Conservation (phyloP, 1,139 yeast genomes). For the Kurtzmaniella quercitrusa region DNA sequence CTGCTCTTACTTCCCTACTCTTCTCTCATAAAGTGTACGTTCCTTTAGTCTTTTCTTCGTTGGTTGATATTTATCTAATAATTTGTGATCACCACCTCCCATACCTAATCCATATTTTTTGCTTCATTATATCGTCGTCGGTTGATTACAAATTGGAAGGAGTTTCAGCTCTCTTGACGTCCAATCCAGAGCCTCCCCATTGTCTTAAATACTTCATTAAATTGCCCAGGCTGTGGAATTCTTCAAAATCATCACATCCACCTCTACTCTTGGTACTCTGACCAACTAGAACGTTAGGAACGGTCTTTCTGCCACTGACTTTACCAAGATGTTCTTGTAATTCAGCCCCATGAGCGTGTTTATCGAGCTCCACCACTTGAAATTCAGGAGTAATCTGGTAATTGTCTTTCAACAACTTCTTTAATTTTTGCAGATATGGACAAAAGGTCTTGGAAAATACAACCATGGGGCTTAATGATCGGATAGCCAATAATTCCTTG, state of each 20-base stretch:
- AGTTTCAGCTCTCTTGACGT: slow-evolving; percentile 49
- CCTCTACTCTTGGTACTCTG: slow-evolving; percentile 55
- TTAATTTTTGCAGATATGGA: slow-evolving; percentile 72
- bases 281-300: slow-evolving; percentile 67
- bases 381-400: slow-evolving; percentile 74
- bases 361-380: slow-evolving; percentile 74
- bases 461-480: slow-evolving; percentile 64
- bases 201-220: slow-evolving; percentile 44
- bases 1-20: too few species aligned
- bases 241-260: slow-evolving; percentile 74
- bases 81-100: not conserved
- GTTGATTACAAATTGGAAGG: slow-evolving; percentile 43
- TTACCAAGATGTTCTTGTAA: slow-evolving; percentile 57
- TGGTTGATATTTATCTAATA: not conserved
- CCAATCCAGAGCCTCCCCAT: slow-evolving; percentile 63
- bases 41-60: not conserved
- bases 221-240: slow-evolving; percentile 53
- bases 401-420: slow-evolving; percentile 56
- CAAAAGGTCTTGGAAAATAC: slow-evolving; percentile 68
- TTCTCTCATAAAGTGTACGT: too few species aligned
- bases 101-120: not conserved
- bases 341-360: slow-evolving; percentile 61
- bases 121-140: not conserved
- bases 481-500: slow-evolving; percentile 53
- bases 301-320: slow-evolving; percentile 61